Conservation (phyloP, 495 filamentous ascomycete genomes). For the Podospora bellae-mahoneyi region DNA sequence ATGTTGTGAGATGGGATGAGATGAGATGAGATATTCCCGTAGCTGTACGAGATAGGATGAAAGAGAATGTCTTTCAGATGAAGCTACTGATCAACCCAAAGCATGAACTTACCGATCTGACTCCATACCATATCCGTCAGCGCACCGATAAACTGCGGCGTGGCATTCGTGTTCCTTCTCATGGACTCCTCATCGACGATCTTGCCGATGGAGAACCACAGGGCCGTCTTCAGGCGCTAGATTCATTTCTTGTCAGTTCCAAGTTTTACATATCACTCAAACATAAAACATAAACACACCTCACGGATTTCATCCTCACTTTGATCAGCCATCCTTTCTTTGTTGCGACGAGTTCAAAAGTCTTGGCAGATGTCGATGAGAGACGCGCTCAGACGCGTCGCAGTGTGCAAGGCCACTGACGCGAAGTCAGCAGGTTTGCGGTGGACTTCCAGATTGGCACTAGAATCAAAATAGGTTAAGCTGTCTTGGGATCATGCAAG, state of each 20-base stretch:
- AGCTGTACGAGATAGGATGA: background rate
- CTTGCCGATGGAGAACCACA: constrained; percentile 90
- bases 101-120: constrained; percentile 67
- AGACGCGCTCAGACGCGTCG: background rate
- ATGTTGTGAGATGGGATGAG: background rate
- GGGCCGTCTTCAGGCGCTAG: constrained; percentile 83
- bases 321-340: constrained; percentile 26
- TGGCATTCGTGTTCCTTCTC: constrained; percentile 74
- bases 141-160: constrained; percentile 91
- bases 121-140: constrained; percentile 88
- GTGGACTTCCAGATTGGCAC: background rate
- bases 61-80: background rate
- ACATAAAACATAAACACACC: constrained; percentile 13
- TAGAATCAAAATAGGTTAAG: background rate
- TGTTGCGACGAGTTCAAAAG: constrained; percentile 8
- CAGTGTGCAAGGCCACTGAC: background rate
- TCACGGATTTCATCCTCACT: constrained; percentile 34
- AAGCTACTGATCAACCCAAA: background rate
- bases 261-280: background rate
- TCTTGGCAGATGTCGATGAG: constrained; percentile 2
- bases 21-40: background rate
- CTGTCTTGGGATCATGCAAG: background rate
- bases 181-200: constrained; percentile 85
- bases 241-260: background rate
- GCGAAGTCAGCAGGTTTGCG: background rate